Evolutionary conservation across 306 rosid species (phyloP), one percentile per base, ranked within the genome.

Genomic region (Rubus idaeus): DNA sequence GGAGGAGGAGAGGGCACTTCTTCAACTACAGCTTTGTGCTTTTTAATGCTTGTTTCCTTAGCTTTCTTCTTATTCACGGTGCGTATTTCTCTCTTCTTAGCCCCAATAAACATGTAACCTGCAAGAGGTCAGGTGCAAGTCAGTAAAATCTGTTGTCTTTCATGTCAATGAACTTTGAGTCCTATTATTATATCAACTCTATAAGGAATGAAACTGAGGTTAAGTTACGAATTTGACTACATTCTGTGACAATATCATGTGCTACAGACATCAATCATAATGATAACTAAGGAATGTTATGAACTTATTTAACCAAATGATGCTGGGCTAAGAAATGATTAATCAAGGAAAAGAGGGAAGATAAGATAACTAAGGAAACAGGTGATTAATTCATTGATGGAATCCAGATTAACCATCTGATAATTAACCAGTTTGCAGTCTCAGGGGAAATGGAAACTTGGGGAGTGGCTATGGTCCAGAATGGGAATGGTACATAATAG

Each of bases 71-170:
- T 53, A 40, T 74, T 81, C 74, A 40, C 49, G 53, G 74, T 78
- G 72, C 64, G 69, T 20, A 74, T 55, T 8, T 88, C 91, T 85
- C 82, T 86, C 84, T 64, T 87, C 78, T 79, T 87, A 52, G 89
- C 84, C 37, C 81, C 78, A 61, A 83, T 82, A 83, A 94, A 91
- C 56, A 94, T 81, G 84, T 76, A 94, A 75, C 94, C 97, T 94
- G 90, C 77, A 80, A 64, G 71, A 66, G 35, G 69, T 49, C 55
- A 81, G 37, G 80, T 66, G 66, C 64, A 62, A 71, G 70, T 81
- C 75, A 78, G 71, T 62, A 26, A 81, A 49, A 66, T 75, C 52
- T 20, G n/a, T 21, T 23, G 71, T 56, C 16, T 75, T 45, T 76
- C 64, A 56, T n/a, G n/a, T 71, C 51, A 37, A 79, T 65, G 46